phyloP scores from a whole-genome alignment of 1,139 yeast genomes.

The Suhomyces coccinellae region DNA sequence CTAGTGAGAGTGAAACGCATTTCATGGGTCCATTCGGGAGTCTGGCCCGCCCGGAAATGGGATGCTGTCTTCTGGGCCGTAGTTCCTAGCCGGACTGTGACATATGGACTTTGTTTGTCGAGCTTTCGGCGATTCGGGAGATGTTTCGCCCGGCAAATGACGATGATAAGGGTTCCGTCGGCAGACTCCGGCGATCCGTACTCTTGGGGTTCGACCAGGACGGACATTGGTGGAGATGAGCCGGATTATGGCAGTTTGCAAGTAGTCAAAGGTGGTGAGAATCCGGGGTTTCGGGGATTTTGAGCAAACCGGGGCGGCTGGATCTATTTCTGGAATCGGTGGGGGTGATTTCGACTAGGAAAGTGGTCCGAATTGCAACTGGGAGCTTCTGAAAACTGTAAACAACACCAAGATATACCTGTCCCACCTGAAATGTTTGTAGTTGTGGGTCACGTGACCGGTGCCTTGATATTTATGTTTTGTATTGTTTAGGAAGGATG shows the following conservation, averaged over 20 bases:
- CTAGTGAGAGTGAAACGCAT: slow-evolving; percentile 65
- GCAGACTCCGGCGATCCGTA: slow-evolving; percentile 34
- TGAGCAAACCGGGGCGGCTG: not conserved
- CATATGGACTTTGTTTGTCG: slow-evolving; percentile 89
- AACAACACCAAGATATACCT: not conserved
- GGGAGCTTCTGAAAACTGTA: not conserved
- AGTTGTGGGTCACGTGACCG: slow-evolving; percentile 5
- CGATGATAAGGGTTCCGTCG: slow-evolving; percentile 47
- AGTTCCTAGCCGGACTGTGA: slow-evolving; percentile 77
- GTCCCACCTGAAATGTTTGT: not conserved
- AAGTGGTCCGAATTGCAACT: not conserved
- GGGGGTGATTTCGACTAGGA: not conserved
- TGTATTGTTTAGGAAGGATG: slow-evolving; percentile 5
- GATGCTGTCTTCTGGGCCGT: slow-evolving; percentile 74
- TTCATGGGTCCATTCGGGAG: slow-evolving; percentile 84
- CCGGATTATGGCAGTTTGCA: not conserved
- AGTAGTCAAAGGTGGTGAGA: not conserved
- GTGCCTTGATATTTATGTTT: slow-evolving; percentile 4
- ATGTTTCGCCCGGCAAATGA: slow-evolving; percentile 61
- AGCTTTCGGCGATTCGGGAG: slow-evolving; percentile 78
- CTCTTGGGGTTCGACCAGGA: slow-evolving; percentile 6
- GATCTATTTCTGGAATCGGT: not conserved
- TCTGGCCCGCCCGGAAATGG: slow-evolving; percentile 83
- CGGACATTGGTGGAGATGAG: slow-evolving; percentile 3
- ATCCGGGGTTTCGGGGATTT: not conserved